These are phyloP conservation scores for Candida sp. DNA, from an alignment of 1,139 yeast genomes.

Conservation along the genomic window DNA sequence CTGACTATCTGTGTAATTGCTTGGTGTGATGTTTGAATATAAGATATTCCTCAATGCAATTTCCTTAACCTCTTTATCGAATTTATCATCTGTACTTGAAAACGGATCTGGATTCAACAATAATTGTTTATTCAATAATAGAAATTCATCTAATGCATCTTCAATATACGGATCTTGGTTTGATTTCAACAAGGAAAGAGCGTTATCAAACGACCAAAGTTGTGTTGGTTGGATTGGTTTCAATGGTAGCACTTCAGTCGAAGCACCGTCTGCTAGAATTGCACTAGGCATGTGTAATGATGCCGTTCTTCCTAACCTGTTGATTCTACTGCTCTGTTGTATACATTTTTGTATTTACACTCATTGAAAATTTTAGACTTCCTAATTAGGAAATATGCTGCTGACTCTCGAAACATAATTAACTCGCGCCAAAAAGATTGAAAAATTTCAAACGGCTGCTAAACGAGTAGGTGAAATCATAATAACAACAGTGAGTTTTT, in stretches of 20 bases:
- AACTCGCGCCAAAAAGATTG: background rate
- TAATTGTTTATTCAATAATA: constrained; percentile 30
- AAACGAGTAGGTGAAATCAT: background rate
- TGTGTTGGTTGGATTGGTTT: constrained; percentile 38
- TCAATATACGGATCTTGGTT: constrained; percentile 29
- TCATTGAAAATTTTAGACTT: constrained; percentile 2
- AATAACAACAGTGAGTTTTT: background rate
- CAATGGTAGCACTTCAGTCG: constrained; percentile 15
- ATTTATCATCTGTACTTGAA: background rate
- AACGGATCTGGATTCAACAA: constrained; percentile 38
- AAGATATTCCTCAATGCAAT: constrained; percentile 38
- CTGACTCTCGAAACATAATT: too few species aligned
- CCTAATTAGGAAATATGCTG: constrained; percentile 4
- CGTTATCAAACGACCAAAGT: constrained; percentile 44
- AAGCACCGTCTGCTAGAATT: constrained; percentile 3
- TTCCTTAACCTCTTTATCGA: constrained; percentile 16
- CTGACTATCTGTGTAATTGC: constrained; percentile 34
- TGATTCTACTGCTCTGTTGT: background rate
- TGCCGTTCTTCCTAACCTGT: background rate
- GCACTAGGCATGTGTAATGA: constrained; percentile 5
- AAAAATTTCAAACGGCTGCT: background rate
- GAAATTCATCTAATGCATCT: constrained; percentile 44
- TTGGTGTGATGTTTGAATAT: constrained; percentile 30
- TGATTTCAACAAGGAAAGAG: constrained; percentile 29
- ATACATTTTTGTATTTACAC: background rate